Percentiles rank a stretch among this genome's conserved stretches.
Evolutionary conservation across 306 rosid species (phyloP).

Genomic region (Pterocarpus macrocarpus): DNA sequence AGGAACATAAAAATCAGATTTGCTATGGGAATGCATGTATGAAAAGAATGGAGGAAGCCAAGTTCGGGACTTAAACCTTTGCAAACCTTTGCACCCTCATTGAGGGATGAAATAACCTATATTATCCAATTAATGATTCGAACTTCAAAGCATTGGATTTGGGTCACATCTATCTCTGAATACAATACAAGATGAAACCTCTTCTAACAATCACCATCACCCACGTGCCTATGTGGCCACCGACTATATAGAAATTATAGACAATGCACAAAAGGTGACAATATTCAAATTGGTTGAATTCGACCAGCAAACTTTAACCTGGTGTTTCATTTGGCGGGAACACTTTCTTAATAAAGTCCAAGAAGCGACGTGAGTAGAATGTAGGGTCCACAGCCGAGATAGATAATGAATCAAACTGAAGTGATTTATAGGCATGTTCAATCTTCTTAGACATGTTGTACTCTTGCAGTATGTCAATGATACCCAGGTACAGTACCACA

Average conservation of each 20-base stretch:
- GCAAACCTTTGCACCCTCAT: neutral
- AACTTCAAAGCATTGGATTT: conserved; percentile 10
- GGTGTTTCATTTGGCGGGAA: conserved; percentile 71
- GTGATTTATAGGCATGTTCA: conserved; percentile 88
- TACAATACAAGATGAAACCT: conserved; percentile 16
- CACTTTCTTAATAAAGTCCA: conserved; percentile 81
- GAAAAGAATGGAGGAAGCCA: too few species aligned
- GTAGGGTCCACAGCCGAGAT: conserved; percentile 96
- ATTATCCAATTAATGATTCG: conserved; percentile 8
- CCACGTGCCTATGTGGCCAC: conserved; percentile 12
- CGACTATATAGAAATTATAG: neutral
- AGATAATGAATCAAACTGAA: conserved; percentile 89
- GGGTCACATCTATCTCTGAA: conserved; percentile 19
- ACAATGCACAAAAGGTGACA: conserved; percentile 44
- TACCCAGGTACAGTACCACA: conserved; percentile 93
- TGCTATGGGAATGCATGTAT: neutral
- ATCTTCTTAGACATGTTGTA: conserved; percentile 93
- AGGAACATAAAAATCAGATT: neutral
- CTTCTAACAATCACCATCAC: conserved; percentile 1
- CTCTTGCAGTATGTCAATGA: conserved; percentile 93
- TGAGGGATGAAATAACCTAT: conserved; percentile 26
- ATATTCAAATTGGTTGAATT: conserved; percentile 24
- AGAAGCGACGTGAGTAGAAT: conserved; percentile 93
- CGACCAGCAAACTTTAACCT: conserved; percentile 47
- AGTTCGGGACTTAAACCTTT: neutral